phyloP scores from a whole-genome alignment of 169 alveolate species.

The Cryptosporidium tyzzeri region DNA sequence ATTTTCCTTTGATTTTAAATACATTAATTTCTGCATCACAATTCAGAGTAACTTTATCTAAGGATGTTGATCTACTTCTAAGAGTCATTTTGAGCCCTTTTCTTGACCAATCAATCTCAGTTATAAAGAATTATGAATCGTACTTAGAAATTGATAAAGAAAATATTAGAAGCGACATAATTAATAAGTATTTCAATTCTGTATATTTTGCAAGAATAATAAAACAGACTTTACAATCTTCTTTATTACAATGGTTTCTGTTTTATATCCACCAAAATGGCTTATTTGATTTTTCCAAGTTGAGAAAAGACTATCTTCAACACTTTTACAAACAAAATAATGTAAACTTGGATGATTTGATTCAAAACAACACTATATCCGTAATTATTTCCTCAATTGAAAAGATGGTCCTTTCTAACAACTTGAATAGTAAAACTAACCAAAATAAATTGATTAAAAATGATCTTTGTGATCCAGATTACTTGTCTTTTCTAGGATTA shows the following conservation, averaged over 20 bases:
- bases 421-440: background rate
- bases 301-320: slow-evolving; percentile 13
- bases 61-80: slow-evolving; percentile 18
- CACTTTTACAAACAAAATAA: slow-evolving; percentile 25
- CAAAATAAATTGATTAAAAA: background rate
- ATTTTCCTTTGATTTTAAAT: slow-evolving; percentile 30
- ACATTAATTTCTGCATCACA: slow-evolving; percentile 48
- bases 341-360: slow-evolving; percentile 9
- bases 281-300: background rate
- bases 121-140: background rate
- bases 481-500: background rate
- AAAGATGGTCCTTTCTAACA: slow-evolving; percentile 57
- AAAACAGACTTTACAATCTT: background rate
- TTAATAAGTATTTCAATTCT: slow-evolving; percentile 27
- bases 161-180: slow-evolving; percentile 3
- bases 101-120: background rate
- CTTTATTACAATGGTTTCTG: slow-evolving; percentile 47
- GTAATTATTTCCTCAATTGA: slow-evolving; percentile 29
- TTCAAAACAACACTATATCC: slow-evolving; percentile 13
- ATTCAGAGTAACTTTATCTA: slow-evolving; percentile 35
- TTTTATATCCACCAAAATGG: slow-evolving; percentile 26
- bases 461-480: background rate
- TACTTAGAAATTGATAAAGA: background rate
- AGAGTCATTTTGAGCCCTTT: slow-evolving; percentile 3
- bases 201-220: background rate